Base-by-base conservation (phyloP, 148 eudicot species). In the Suaeda aralocaspica region DNA sequence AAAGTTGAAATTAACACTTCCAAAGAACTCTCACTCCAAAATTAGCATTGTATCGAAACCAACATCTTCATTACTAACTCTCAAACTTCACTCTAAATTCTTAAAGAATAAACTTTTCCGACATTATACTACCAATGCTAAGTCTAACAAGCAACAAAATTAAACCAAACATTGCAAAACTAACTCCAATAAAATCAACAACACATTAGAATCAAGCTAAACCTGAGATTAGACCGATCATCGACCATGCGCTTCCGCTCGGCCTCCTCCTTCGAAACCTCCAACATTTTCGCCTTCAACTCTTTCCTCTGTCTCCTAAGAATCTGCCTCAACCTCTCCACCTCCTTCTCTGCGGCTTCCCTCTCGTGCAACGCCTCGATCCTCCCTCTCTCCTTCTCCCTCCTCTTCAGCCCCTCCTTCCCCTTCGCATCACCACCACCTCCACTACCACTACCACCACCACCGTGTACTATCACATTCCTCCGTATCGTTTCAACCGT, bases 221-320 rank as follows among this genome's bases (percentile, higher is more conserved):
- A 94, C 99, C 99, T 94, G 82, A 86, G 89, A 85, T 87, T 89
- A 0, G 87, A 78, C 46, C 97, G 84, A 78, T 91, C 99, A 66
- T 94, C 97, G 24, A 91, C 86, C 99, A 94, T 91, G n/a, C 99
- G 83, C 75, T 91, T 94, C 61, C 97, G 64, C 65, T 94, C 99
- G 0, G 88, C 85, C 77, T 94, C 99, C 81, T 94, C 97, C 79
- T 90, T 78, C 9, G 97, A 85, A 48, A 94, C 96, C 88, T 94
- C 99, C 76, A 87, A 19, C 97, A 94, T 94, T 64, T 85, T 79
- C 1, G 86, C 86, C 88, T 86, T 91, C 77, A 94, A 70, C 79
- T 94, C 99, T 82, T 85, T 94, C 70, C 97, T 74, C 71, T 89
- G 91, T 68, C 99, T 77, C 84, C 92, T 84, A 31, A 94, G 88